Conservation (phyloP, 192 early-diverging fungal genomes). For the Haplosporangium gracile region DNA sequence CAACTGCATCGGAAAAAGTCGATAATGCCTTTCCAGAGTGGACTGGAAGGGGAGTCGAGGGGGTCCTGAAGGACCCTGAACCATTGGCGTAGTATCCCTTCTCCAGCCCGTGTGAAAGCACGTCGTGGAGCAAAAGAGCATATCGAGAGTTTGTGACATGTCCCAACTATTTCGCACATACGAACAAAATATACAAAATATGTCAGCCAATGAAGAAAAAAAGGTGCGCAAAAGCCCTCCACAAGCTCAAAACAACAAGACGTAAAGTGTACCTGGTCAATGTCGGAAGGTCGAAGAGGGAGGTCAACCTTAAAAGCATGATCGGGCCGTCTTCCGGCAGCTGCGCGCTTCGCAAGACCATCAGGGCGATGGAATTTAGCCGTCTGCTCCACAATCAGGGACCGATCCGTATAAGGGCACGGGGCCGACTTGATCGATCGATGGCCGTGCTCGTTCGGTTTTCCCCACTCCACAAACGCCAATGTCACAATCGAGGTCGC, state of each 20-base stretch:
- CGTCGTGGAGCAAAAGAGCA: constrained; percentile 15
- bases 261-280: constrained; percentile 22
- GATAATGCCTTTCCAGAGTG: not conserved
- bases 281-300: constrained; percentile 24
- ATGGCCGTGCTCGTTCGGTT: constrained; percentile 26
- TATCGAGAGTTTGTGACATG: constrained; percentile 46
- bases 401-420: constrained; percentile 2
- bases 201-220: not conserved
- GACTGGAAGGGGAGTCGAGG: not conserved
- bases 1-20: not conserved
- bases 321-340: constrained; percentile 8
- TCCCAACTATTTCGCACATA: constrained; percentile 4
- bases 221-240: not conserved
- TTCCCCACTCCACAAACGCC: constrained; percentile 15
- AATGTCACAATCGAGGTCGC: constrained; percentile 14
- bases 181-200: not conserved
- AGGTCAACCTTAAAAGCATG: constrained; percentile 33
- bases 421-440: constrained; percentile 9
- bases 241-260: not conserved
- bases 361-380: not conserved
- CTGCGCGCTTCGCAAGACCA: not conserved
- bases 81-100: constrained; percentile 45
- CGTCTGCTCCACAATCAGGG: not conserved
- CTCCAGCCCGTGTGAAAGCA: constrained; percentile 19
- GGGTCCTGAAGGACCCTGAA: constrained; percentile 12